Base-by-base conservation (phyloP, 106 monocot genomes). In the Dendrobium catenatum region DNA sequence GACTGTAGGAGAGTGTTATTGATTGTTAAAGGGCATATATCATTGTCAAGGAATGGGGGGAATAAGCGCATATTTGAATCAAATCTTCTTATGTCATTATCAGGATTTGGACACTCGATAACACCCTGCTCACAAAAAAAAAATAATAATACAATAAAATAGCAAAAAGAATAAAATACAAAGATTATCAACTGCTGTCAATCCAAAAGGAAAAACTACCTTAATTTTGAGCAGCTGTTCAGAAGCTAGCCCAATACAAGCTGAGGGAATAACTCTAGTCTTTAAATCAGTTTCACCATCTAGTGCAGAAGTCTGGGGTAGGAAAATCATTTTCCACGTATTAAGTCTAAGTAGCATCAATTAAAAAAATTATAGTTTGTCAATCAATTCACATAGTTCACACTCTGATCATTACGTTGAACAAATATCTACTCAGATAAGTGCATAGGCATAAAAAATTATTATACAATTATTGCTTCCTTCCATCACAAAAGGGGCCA, bases 241-340 rank as follows among this genome's bases (percentile, higher is more conserved):
- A 73, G 87, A 64, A 37, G 83, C 89, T 46, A 99, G 80, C 19
- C 91, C 93, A 72, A 82, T 40, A 74, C 93, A 99, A 29, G 88
- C 80, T 46, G 91, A 68, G 44, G 98, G 90, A 75, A 95, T 85
- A 48, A 87, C 72, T 83, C 93, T 87, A 22, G 91, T 93, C 84
- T 99, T 99, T 55, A 99, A 84, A 85, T 99, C 98, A 68, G 88
- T 99, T 87, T 99, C 98, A 66, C 98, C 98, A 91, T 99, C 98
- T 76, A 99, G 82, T 87, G 98, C 95, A 87, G 98, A 85, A 84
- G 95, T 99, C 98, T 99, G 80, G 70, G 83, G 24, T 78, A 74
- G 58, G 20, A 70, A 84, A 81, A 56, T 54, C 27, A 77, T 37
- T 16, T 59, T 29, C 4, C 7, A 26, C 49, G 2, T 43, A 6